phyloP scores from a whole-genome alignment of 306 rosid species.

The Quercus engelmannii region DNA sequence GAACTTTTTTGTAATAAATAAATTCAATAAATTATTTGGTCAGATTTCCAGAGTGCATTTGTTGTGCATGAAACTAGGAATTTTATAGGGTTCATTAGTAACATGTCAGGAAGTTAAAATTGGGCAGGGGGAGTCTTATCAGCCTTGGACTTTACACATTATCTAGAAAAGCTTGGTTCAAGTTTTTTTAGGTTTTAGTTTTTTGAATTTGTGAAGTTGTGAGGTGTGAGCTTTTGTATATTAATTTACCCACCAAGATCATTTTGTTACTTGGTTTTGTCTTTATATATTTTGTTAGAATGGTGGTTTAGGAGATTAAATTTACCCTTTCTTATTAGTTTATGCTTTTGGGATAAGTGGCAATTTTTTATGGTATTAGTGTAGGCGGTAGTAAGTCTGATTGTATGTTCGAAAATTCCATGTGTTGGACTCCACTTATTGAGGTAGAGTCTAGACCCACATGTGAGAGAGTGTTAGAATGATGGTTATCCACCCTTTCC shows the following conservation, averaged over 20 bases:
- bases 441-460: too few species aligned
- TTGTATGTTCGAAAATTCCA: too few species aligned
- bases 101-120: background rate
- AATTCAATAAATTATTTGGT: background rate
- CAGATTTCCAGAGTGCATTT: background rate
- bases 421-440: too few species aligned
- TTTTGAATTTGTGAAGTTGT: background rate
- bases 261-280: conserved; percentile 5
- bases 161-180: background rate
- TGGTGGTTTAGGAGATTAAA: too few species aligned
- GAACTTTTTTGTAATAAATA: background rate
- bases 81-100: background rate
- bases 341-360: background rate
- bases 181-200: background rate
- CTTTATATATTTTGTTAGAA: background rate
- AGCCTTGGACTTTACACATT: background rate
- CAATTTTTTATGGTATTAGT: too few species aligned
- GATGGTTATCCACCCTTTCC: too few species aligned
- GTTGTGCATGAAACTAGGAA: background rate
- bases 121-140: conserved; percentile 1
- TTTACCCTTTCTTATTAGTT: too few species aligned
- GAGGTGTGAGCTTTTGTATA: background rate
- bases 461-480: too few species aligned
- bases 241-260: conserved; percentile 11
- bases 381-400: too few species aligned